Base-by-base conservation (phyloP, 2,329 filamentous ascomycete species). In the Colletotrichum tropicicola region DNA sequence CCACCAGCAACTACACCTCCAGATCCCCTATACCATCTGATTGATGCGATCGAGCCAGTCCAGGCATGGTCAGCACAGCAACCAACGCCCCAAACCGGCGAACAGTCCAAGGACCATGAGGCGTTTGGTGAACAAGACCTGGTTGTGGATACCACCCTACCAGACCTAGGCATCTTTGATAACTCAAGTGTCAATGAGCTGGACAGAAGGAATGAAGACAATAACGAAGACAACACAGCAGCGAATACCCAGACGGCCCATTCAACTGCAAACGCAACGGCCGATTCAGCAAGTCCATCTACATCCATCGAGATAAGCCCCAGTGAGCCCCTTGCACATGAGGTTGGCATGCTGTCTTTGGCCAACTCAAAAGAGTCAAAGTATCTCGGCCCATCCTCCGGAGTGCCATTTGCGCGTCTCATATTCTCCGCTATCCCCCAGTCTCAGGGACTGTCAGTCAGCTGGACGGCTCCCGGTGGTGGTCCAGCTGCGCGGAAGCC, bases 351-450 rank as follows among this genome's bases (percentile, higher is more conserved):
- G 9, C 77, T 87, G 0, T 84, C 84, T 0, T 72, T 86, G 1
- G 82, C 80, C 2, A 76, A 76, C 4, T 82, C 80, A 25, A 74
- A 78, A 49, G 82, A 83, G 23, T 80, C 80, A 5, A 76, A 81
- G 59, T 87, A 87, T 54, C 82, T 87, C 13, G 85, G 85, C 0
- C 85, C 85, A 4, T 87, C 85, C 0, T 86, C 83, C 37, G 85
- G 84, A 1, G 84, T 83, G 57, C 84, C 84, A 39, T 78, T 87
- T 12, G 83, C 83, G 1, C 80, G 82, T 2, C 74, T 85, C 4
- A 78, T 86, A 65, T 76, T 86, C 23, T 53, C 9, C 76, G 78
- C 19, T 78, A 74, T 8, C 72, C 76, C 4, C 74, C 75, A 9
- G 53, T 52, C 48, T 12, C 48, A 37, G 19, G 48, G 48, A n/a